A percentile compares a stretch with the other conserved stretches of the same genome.
Evolutionary conservation across 805 yeast genomes (phyloP).

Genomic region (Schwanniomyces occidentalis): DNA sequence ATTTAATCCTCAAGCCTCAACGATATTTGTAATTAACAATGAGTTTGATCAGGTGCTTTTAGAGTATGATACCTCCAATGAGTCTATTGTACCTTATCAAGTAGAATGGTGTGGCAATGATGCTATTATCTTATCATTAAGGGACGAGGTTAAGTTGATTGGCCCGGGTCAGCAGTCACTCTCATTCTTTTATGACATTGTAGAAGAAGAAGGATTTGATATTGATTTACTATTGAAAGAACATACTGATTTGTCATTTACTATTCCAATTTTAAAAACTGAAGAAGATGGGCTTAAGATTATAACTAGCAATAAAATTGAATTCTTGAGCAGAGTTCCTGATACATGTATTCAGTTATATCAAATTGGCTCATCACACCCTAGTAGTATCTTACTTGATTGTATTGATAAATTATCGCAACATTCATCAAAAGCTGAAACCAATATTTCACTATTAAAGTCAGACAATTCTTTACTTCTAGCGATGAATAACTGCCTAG

Average conservation of each 20-base stretch:
- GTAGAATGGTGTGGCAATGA: conserved; percentile 87
- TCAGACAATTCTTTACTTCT: conserved; percentile 42
- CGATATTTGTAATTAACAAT: conserved; percentile 51
- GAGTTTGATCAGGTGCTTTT: conserved; percentile 46
- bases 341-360: conserved; percentile 60
- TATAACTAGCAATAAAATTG: conserved; percentile 56
- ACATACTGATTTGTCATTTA: conserved; percentile 22
- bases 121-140: conserved; percentile 63
- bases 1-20: conserved; percentile 35
- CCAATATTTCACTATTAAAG: conserved; percentile 58
- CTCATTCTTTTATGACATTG: conserved; percentile 50
- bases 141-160: conserved; percentile 64
- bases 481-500: conserved; percentile 72
- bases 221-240: conserved; percentile 20
- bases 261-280: conserved; percentile 46
- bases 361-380: conserved; percentile 78
- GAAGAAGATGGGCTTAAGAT: conserved; percentile 72
- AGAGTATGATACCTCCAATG: conserved; percentile 44
- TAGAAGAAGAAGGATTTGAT: conserved; percentile 30
- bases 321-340: conserved; percentile 65
- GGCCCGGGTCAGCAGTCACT: conserved; percentile 68
- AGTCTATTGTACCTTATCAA: conserved; percentile 40
- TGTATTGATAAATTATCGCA: conserved; percentile 60
- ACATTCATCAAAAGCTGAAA: conserved; percentile 80
- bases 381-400: conserved; percentile 81